phyloP scores from a whole-genome alignment of 1,284 basidiomycete genomes.

The Abortiporus biennis region DNA sequence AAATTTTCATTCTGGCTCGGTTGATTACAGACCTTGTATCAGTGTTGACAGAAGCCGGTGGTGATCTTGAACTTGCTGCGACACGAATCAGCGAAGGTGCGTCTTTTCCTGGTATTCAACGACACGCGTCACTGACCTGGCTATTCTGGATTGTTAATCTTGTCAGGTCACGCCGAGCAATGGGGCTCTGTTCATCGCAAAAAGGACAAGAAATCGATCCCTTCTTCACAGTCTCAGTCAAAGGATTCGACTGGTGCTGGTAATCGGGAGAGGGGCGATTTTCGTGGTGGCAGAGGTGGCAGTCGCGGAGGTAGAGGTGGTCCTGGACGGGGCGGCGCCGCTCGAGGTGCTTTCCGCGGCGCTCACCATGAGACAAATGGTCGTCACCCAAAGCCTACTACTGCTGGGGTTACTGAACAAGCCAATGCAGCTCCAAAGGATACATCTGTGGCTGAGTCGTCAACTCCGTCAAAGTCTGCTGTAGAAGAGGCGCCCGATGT shows the following conservation, averaged over 20 bases:
- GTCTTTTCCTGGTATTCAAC: conserved; percentile 13
- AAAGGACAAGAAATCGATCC: conserved; percentile 70
- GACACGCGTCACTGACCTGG: too few relatives aligned
- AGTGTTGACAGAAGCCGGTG: conserved; percentile 65
- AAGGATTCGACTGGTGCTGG: conserved; percentile 41
- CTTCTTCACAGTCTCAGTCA: conserved; percentile 28
- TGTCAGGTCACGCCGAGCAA: conserved; percentile 68
- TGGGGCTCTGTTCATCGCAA: conserved; percentile 86
- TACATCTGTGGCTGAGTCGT: conserved; percentile 12
- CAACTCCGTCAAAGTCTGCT: conserved; percentile 8
- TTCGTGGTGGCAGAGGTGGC: conserved; percentile 60
- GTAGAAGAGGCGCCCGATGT: conserved; percentile 11
- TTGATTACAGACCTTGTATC: conserved; percentile 74
- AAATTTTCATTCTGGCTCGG: conserved; percentile 12
- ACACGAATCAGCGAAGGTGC: conserved; percentile 79
- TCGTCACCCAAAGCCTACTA: conserved; percentile 28
- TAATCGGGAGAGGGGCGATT: conserved; percentile 53
- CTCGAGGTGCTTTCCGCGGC: conserved; percentile 45
- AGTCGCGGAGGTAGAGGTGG: conserved; percentile 61
- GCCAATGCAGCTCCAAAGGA: conserved; percentile 12
- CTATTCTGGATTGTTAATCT: too few relatives aligned
- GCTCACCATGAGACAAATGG: conserved; percentile 48
- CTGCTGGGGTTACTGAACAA: too few relatives aligned
- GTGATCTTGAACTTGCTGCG: conserved; percentile 72
- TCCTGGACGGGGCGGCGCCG: conserved; percentile 46